Base-by-base conservation (phyloP, 495 filamentous ascomycete species). In the Paragyromitra xinjiangensis region DNA sequence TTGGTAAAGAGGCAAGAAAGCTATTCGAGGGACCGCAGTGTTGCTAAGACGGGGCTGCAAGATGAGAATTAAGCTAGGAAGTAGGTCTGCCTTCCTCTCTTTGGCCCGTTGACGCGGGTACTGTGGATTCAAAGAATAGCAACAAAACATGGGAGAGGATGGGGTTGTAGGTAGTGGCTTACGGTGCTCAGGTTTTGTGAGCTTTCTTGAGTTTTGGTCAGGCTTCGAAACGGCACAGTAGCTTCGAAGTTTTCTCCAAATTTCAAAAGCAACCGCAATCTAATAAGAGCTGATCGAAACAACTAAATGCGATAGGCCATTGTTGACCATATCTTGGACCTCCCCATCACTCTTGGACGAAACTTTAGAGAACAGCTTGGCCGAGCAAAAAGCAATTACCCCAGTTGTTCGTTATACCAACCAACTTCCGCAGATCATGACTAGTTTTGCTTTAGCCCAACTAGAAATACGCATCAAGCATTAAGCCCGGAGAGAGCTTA, bases 301-400 rank as follows among this genome's bases (percentile, higher is more conserved):
- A 39, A 2, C 12, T 69, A 51, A 26, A 29, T 19, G 19, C 12
- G 24, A 37, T 45, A 40, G 40, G 12, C 22, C 59, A 45, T 58
- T 55, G 65, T 26, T 29, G 6, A 45, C 51, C 19, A 45, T 34
- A 69, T 22, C 51, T 44, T 69, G 24, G 67, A 48, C 45, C 45
- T 69, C 16, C 24, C 58, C 16, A 3, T 12, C 9, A 22, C 39
- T 29, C 29, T 34, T 37, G 12, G 56, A 9, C 24, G 55, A 59
- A 59, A 4, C 9, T n/a, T 29, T 29, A 14, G 14, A 34, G 29
- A 0, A 61, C 29, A 39, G 5, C 24, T 26, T 56, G 19, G 22
- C 24, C 22, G 11, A 56, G 53, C 3, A 4, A 22, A 56, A 56
- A 56, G 12, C 53, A 56, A 26, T 29, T 29, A 8, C 3, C 11